A percentile compares a stretch with the other conserved stretches of the same genome.
phyloP scores from a whole-genome alignment of 768 basidiomycete genomes.

The Zangia roseola region DNA sequence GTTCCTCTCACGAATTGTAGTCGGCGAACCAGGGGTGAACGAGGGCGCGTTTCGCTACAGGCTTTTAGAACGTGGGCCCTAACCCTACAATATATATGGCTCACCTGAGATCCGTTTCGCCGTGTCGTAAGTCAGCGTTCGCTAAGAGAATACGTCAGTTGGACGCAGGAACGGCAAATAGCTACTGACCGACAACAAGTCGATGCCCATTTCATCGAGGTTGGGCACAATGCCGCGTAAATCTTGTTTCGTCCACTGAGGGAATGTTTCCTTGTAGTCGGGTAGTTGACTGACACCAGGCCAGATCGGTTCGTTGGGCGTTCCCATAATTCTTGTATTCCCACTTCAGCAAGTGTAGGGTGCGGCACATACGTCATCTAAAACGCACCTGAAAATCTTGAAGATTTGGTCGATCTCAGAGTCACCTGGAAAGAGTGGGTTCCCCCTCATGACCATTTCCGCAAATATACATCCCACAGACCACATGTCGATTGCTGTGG shows the following conservation, averaged over 20 bases:
- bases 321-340: slow-evolving; percentile 77
- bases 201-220: slow-evolving; percentile 76
- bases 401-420: slow-evolving; percentile 99
- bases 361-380: not conserved
- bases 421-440: slow-evolving; percentile 94
- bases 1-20: slow-evolving; percentile 37
- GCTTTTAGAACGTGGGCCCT: slow-evolving; percentile 1
- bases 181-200: slow-evolving; percentile 64
- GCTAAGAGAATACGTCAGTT: slow-evolving; percentile 33
- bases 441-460: slow-evolving; percentile 94
- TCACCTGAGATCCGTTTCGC: slow-evolving; percentile 89
- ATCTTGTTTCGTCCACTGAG: slow-evolving; percentile 86
- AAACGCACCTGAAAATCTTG: slow-evolving; percentile 88
- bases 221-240: slow-evolving; percentile 62
- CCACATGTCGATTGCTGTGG: slow-evolving; percentile 99
- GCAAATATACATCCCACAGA: slow-evolving; percentile 99
- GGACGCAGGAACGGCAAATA: not conserved
- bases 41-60: slow-evolving; percentile 56
- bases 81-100: slow-evolving; percentile 17
- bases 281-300: slow-evolving; percentile 85
- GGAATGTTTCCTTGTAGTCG: slow-evolving; percentile 96
- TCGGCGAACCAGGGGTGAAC: slow-evolving; percentile 51
- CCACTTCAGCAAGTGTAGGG: slow-evolving; percentile 1
- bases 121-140: slow-evolving; percentile 82
- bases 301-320: slow-evolving; percentile 89